Percentiles rank a stretch among this genome's conserved stretches.
Conservation (phyloP, 2,329 filamentous ascomycete species). For the Pseudopyricularia cyperi region DNA sequence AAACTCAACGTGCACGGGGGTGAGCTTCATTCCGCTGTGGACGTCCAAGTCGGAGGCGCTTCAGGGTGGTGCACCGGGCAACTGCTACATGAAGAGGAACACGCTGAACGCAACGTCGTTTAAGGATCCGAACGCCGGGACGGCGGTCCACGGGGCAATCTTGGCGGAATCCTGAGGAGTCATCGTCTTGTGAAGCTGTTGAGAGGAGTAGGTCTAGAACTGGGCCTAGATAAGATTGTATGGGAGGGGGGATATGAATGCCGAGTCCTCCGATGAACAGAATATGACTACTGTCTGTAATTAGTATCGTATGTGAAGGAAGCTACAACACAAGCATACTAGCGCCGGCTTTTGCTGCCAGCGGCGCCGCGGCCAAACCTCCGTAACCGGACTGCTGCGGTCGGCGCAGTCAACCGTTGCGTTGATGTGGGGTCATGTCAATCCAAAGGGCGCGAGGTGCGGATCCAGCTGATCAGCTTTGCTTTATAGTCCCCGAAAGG, state of each 20-base stretch:
- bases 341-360: too few relatives aligned
- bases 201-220: too few relatives aligned
- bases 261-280: too few relatives aligned
- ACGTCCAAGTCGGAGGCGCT: slow-evolving; percentile 21
- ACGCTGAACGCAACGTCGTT: slow-evolving; percentile 18
- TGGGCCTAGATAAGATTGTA: too few relatives aligned
- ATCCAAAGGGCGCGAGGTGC: slow-evolving; percentile 1
- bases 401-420: too few relatives aligned
- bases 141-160: slow-evolving; percentile 22
- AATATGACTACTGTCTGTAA: too few relatives aligned
- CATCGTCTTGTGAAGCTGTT: too few relatives aligned
- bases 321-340: too few relatives aligned
- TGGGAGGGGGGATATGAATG: too few relatives aligned
- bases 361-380: too few relatives aligned
- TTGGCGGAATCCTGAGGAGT: slow-evolving; percentile 1
- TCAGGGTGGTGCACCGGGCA: slow-evolving; percentile 23
- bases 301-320: too few relatives aligned
- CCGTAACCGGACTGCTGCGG: too few relatives aligned
- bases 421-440: slow-evolving; percentile 2
- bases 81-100: slow-evolving; percentile 30
- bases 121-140: slow-evolving; percentile 17
- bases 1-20: slow-evolving; percentile 22
- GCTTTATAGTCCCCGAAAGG: background rate
- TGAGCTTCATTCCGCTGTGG: slow-evolving; percentile 30
- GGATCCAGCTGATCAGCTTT: background rate